A percentile compares a stretch with the other conserved stretches of the same genome.
These are phyloP conservation scores for Noccaea bulbosa DNA, from an alignment of 345 rosid genomes.

Conservation along the genomic window DNA sequence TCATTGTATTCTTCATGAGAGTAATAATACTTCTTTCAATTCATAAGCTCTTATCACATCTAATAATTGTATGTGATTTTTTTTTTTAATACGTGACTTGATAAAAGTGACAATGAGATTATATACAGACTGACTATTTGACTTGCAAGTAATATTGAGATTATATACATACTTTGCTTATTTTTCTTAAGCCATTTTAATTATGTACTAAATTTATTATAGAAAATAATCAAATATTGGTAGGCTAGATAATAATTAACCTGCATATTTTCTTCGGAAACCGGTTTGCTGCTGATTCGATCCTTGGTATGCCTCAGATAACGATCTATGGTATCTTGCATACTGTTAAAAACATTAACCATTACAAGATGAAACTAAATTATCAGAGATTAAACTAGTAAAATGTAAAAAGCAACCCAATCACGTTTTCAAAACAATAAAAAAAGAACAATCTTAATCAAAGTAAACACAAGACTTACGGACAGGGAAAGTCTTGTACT, in stretches of 20 bases:
- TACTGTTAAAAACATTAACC: conserved; percentile 44
- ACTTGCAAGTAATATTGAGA: background rate
- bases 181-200: background rate
- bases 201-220: background rate
- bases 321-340: conserved; percentile 57
- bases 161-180: background rate
- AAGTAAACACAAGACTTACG: conserved; percentile 7
- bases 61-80: conserved; percentile 40
- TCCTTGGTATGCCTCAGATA: conserved; percentile 56
- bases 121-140: background rate
- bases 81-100: conserved; percentile 1
- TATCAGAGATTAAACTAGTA: conserved; percentile 16
- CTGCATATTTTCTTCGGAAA: conserved; percentile 54
- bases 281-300: conserved; percentile 43
- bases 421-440: conserved; percentile 1
- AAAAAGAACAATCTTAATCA: background rate
- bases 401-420: conserved; percentile 13
- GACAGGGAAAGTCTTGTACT: conserved; percentile 16
- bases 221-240: background rate
- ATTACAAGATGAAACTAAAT: background rate
- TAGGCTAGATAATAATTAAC: conserved; percentile 34
- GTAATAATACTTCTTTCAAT: too few relatives aligned
- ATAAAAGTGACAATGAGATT: background rate
- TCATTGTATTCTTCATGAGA: too few relatives aligned
- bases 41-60: too few relatives aligned